Conservation (phyloP, 768 basidiomycete genomes). For the Mycena alexandri region DNA sequence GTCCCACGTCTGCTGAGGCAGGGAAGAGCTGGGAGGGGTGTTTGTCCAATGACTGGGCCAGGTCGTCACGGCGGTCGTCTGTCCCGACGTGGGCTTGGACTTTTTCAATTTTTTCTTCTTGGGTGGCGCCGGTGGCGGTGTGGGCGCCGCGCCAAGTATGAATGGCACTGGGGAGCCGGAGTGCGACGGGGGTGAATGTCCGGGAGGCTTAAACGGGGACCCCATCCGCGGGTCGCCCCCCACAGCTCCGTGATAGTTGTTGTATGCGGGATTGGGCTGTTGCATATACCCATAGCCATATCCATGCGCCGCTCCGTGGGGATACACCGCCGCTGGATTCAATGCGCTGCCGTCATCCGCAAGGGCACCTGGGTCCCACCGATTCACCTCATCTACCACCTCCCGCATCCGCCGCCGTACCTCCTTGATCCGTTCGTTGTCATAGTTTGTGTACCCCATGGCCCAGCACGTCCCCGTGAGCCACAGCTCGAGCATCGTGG, state of each 20-base stretch:
- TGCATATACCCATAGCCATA: slow-evolving; percentile 13
- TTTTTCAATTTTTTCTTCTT: slow-evolving; percentile 25
- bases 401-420: slow-evolving; percentile 66
- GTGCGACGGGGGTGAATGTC: slow-evolving; percentile 11
- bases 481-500: slow-evolving; percentile 68
- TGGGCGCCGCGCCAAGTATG: background rate
- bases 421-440: slow-evolving; percentile 56
- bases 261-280: slow-evolving; percentile 5
- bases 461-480: slow-evolving; percentile 69
- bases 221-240: slow-evolving; percentile 8
- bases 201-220: slow-evolving; percentile 7
- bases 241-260: no score
- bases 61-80: slow-evolving; percentile 19
- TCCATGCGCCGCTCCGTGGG: background rate
- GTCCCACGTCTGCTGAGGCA: slow-evolving; percentile 7
- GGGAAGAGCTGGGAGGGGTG: no score
- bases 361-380: slow-evolving; percentile 35
- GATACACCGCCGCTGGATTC: background rate
- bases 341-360: slow-evolving; percentile 33
- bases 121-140: slow-evolving; percentile 9
- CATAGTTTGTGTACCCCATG: slow-evolving; percentile 71
- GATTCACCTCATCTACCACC: slow-evolving; percentile 54
- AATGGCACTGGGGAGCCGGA: slow-evolving; percentile 18
- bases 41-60: slow-evolving; percentile 30
- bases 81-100: background rate